Evolutionary conservation across 805 yeast species (phyloP), one percentile per base, ranked within the genome.

Genomic region (Scheffersomyces lignosus): DNA sequence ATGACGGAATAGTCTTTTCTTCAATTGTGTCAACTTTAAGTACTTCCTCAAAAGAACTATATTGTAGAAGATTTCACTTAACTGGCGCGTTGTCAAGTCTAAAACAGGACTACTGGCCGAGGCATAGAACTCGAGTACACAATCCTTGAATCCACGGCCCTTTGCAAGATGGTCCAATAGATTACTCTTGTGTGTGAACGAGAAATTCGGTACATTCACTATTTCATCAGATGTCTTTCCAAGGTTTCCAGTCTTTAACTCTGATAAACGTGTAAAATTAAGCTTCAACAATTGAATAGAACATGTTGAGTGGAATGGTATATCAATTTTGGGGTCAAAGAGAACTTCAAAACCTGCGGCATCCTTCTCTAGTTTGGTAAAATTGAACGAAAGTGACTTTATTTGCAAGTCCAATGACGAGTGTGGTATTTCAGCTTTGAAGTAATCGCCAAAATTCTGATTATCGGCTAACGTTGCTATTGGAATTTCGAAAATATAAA

Each of bases 261-360:
- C 22, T 17, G 31, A 33, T 17, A 40, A 30, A 18, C 31, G 34
- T 1, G 51, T 43, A 34, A 56, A 62, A 27, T 54, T 47, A 4
- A 64, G 39, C 16, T 51, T 53, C 14, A 69, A 41, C 9, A 63
- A 43, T 51, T 64, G 71, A 1, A 64, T 36, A 1, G 71, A 58
- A 5, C 51, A 41, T 7, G 65, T 55, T 23, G 60, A 41, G 29
- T 68, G 67, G 15, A 66, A 41, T 2, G 74, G 73, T 5, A 35
- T 37, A 35, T 66, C 71, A 3, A 37, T 29, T 1, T 37, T 27
- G 2, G 62, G 47, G 33, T 62, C 55, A 45, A 69, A 70, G 13
- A 66, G 48, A 4, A 61, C 60, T 27, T 65, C 66, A 42, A 59
- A 70, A 1, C 74, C 75, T 3, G 74, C 71, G 8, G 69, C 41